A percentile compares a stretch with the other conserved stretches of the same genome.
Evolutionary conservation across 306 rosid genomes (phyloP).

Genomic region (Rubus parviflorus): DNA sequence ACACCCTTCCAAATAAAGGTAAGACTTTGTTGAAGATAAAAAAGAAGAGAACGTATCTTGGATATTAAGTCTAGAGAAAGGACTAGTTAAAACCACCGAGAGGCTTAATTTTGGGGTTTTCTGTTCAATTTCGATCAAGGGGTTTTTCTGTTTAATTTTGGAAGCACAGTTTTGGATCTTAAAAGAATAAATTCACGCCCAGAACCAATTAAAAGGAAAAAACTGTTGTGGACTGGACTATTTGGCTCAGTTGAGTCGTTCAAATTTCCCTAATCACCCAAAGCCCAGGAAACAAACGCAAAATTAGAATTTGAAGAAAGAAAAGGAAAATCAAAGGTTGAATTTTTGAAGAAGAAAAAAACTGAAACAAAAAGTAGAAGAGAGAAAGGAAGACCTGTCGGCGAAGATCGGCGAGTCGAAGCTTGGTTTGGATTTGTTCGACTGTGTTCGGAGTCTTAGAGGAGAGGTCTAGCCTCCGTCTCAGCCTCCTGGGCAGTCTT

Average conservation of each 20-base stretch:
- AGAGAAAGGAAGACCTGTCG: constrained; percentile 60
- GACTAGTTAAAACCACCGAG: too few species aligned
- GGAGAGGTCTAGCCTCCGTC: constrained; percentile 54
- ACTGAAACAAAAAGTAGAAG: neutral
- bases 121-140: too few species aligned
- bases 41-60: neutral
- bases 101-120: neutral
- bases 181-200: neutral
- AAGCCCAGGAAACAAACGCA: constrained; percentile 34
- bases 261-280: too few species aligned
- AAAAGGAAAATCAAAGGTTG: neutral
- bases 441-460: constrained; percentile 71
- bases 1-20: neutral
- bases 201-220: neutral
- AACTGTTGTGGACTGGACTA: neutral
- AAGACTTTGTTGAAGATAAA: too few species aligned
- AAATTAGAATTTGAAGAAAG: neutral
- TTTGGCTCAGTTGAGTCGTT: constrained; percentile 1
- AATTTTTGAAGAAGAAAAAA: too few species aligned
- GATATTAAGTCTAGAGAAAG: too few species aligned
- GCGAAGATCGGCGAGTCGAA: constrained; percentile 84
- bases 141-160: neutral
- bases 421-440: constrained; percentile 87
- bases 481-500: constrained; percentile 73
- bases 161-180: too few species aligned